Base-by-base conservation (phyloP, 129 eudicot species). In the Deinandra increscens region DNA sequence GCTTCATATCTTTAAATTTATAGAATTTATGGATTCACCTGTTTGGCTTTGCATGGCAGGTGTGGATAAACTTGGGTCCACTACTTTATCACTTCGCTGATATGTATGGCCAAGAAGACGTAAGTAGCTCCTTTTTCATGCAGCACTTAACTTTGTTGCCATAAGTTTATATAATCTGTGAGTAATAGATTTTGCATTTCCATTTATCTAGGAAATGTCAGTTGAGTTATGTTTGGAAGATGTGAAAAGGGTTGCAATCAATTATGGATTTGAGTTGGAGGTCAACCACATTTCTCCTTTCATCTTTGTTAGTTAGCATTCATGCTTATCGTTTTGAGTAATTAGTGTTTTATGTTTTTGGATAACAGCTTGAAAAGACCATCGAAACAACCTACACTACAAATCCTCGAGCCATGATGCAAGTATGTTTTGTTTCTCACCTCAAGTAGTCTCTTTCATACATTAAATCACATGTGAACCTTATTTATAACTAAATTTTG, bases 41-140 rank as follows among this genome's bases (percentile, higher is more conserved):
- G 36, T 77, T 58, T 29, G 34, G 64, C 39, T 58, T 29, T n/a
- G 64, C 39, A 15, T 65, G 71, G 62, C 83, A 93, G 99, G 90
- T 93, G 9, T 93, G 99, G 99, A 89, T 93, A 79, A 93, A 93
- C 69, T 81, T 93, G 75, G 99, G 99, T 12, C 99, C 99, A 54
- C 71, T 93, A 70, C 99, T 93, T 20, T 93, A 93, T 85, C 99
- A 93, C 84, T 93, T 93, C 72, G 97, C 99, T 8, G 97, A 93
- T 80, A 61, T 78, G 79, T 93, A 83, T 77, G 81, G 84, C 54
- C 88, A 83, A 62, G 91, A 89, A 58, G 95, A 91, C 68, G 97
- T 91, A 88, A 80, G 90, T 37, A 53, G 70, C 46, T 70, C 13
- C 38, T 58, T 53, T 19, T 8, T 44, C 26, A 12, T 23, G 56